phyloP scores from a whole-genome alignment of 2,329 filamentous ascomycete genomes.

The Boeremia lycopersici region DNA sequence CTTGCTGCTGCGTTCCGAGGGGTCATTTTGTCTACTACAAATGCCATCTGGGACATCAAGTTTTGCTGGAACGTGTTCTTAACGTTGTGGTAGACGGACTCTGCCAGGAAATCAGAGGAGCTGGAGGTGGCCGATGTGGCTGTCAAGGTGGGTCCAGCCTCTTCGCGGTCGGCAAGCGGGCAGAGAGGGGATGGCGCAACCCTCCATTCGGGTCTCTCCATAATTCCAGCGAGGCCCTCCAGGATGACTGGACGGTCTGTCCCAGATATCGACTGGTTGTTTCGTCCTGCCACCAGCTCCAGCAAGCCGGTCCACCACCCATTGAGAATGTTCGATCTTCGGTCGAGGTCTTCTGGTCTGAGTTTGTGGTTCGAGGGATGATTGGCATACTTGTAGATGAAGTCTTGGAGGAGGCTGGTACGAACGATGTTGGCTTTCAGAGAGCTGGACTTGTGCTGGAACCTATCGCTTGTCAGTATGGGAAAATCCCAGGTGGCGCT shows the following conservation, averaged over 20 bases:
- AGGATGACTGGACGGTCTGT: conserved; percentile 83
- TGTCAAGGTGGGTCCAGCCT: conserved; percentile 52
- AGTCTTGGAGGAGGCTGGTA: conserved; percentile 70
- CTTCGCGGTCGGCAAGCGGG: conserved; percentile 63
- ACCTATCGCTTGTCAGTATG: conserved; percentile 52
- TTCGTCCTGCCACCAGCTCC: conserved; percentile 78
- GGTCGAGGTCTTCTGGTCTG: conserved; percentile 80
- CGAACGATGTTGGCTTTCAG: conserved; percentile 79
- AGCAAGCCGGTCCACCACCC: conserved; percentile 89
- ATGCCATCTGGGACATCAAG: conserved; percentile 79
- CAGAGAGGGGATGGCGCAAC: conserved; percentile 71
- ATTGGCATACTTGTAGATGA: conserved; percentile 71
- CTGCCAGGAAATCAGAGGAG: conserved; percentile 70
- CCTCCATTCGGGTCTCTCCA: conserved; percentile 89
- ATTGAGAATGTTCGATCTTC: conserved; percentile 77
- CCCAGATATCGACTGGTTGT: conserved; percentile 77
- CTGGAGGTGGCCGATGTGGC: conserved; percentile 65
- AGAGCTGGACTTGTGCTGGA: conserved; percentile 73
- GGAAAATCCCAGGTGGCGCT: neutral
- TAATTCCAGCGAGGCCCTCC: conserved; percentile 78
- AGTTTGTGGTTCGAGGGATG: conserved; percentile 71
- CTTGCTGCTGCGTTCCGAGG: conserved; percentile 71
- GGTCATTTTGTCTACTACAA: conserved; percentile 89
- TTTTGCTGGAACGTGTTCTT: conserved; percentile 86
- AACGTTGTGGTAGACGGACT: conserved; percentile 86